These are phyloP conservation scores for Elsinoe fawcettii DNA, from an alignment of 2,329 filamentous ascomycete genomes.

Conservation along the genomic window DNA sequence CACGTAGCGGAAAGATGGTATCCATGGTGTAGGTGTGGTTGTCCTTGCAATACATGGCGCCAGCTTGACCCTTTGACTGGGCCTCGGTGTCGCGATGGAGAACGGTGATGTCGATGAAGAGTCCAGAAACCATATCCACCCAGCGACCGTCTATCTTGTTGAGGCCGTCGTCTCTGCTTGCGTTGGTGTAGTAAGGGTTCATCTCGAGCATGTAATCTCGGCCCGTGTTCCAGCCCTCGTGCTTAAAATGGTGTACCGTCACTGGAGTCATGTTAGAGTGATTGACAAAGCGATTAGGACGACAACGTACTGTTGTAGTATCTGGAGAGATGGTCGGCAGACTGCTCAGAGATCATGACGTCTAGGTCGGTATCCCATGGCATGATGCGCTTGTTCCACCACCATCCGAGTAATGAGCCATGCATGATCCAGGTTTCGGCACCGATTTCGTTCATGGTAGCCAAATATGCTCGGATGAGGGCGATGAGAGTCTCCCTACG, in stretches of 20 bases:
- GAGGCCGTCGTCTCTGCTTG: slow-evolving; percentile 37
- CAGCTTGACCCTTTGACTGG: slow-evolving; percentile 32
- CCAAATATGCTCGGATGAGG: slow-evolving; percentile 49
- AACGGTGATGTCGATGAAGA: slow-evolving; percentile 57
- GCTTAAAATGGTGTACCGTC: slow-evolving; percentile 45
- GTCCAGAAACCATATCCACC: slow-evolving; percentile 52
- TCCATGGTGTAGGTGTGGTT: slow-evolving; percentile 46
- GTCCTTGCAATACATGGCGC: slow-evolving; percentile 50
- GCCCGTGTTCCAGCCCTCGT: slow-evolving; percentile 22
- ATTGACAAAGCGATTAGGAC: slow-evolving; percentile 34
- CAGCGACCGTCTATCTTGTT: slow-evolving; percentile 56
- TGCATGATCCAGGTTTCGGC: slow-evolving; percentile 59
- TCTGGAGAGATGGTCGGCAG: slow-evolving; percentile 48
- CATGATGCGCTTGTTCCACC: slow-evolving; percentile 54
- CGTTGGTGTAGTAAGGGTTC: slow-evolving; percentile 48
- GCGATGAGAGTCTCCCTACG: slow-evolving; percentile 42
- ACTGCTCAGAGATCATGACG: slow-evolving; percentile 49
- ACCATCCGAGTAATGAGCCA: slow-evolving; percentile 54
- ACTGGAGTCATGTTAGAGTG: slow-evolving; percentile 34
- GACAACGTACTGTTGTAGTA: slow-evolving; percentile 55
- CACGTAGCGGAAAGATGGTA: slow-evolving; percentile 51
- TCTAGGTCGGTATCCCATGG: slow-evolving; percentile 57
- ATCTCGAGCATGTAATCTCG: slow-evolving; percentile 50
- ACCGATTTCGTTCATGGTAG: slow-evolving; percentile 49
- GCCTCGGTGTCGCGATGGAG: slow-evolving; percentile 41